A percentile compares a stretch with the other conserved stretches of the same genome.
Evolutionary conservation across 176 grass and related monocot genomes (phyloP).

Genomic region (Oryza rufipogon): DNA sequence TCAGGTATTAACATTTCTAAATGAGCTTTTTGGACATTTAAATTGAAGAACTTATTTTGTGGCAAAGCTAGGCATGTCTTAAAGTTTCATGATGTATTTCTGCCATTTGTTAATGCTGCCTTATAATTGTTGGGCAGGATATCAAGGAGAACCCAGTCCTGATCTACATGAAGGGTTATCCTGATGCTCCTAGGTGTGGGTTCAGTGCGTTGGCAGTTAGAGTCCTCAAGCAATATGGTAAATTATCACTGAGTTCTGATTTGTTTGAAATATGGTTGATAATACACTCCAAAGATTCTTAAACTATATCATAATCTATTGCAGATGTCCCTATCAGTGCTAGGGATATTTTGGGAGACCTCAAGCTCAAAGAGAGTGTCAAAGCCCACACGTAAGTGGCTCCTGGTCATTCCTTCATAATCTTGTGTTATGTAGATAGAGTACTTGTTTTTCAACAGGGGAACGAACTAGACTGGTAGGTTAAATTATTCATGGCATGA

Average conservation of each 20-base stretch:
- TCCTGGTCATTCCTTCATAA: background rate
- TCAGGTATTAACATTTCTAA: slow-evolving; percentile 44
- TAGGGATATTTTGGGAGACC: slow-evolving; percentile 82
- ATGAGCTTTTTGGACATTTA: slow-evolving; percentile 20
- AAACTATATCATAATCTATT: slow-evolving; percentile 34
- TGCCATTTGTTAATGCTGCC: slow-evolving; percentile 11
- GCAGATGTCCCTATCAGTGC: slow-evolving; percentile 63
- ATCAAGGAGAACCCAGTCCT: slow-evolving; percentile 76
- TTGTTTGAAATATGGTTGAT: slow-evolving; percentile 18
- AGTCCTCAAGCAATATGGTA: slow-evolving; percentile 89
- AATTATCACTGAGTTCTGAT: background rate
- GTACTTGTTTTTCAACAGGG: background rate
- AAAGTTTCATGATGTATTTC: background rate
- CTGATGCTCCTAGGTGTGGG: slow-evolving; percentile 84
- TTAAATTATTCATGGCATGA: slow-evolving; percentile 5
- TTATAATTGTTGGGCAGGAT: slow-evolving; percentile 55
- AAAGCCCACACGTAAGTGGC: slow-evolving; percentile 75
- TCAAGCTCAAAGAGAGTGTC: slow-evolving; percentile 83
- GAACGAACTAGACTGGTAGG: slow-evolving; percentile 18
- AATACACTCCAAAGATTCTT: slow-evolving; percentile 1
- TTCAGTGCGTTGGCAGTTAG: slow-evolving; percentile 96
- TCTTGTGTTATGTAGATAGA: background rate
- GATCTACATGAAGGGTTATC: slow-evolving; percentile 93
- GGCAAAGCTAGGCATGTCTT: background rate
- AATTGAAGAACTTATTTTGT: slow-evolving; percentile 11